These are phyloP conservation scores for Pneumocystis carinii DNA, from an alignment of 1,139 yeast genomes.

Conservation along the genomic window DNA sequence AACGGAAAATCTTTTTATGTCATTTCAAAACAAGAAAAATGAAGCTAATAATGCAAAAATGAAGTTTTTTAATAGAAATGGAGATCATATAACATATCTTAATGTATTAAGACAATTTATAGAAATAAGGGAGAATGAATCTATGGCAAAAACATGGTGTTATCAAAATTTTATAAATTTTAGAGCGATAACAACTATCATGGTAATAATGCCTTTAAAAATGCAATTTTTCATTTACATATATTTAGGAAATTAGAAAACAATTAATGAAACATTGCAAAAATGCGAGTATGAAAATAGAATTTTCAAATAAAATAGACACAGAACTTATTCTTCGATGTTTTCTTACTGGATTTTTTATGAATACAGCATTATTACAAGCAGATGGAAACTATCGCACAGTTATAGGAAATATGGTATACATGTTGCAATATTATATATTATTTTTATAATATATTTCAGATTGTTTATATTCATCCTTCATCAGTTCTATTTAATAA, in stretches of 20 bases:
- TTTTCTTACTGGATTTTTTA: constrained; percentile 65
- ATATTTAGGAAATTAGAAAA: constrained; percentile 39
- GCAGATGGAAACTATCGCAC: constrained; percentile 91
- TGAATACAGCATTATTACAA: constrained; percentile 84
- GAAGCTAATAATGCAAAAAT: constrained; percentile 42
- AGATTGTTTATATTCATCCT: constrained; percentile 76
- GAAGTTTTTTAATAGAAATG: constrained; percentile 35
- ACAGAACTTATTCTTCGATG: constrained; percentile 48
- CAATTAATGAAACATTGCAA: constrained; percentile 65
- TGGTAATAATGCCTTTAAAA: not conserved
- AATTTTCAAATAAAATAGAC: constrained; percentile 2
- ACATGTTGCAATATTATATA: not conserved
- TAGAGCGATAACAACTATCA: constrained; percentile 46
- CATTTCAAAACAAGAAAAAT: constrained; percentile 71
- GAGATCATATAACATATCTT: constrained; percentile 46
- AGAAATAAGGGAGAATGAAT: constrained; percentile 27
- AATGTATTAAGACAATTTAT: constrained; percentile 25
- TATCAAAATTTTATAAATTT: constrained; percentile 56
- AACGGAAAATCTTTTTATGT: constrained; percentile 71
- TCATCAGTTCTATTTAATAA: constrained; percentile 77
- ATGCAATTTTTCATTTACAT: not conserved
- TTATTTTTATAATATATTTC: constrained; percentile 18
- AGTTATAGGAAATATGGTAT: constrained; percentile 40
- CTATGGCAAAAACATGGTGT: constrained; percentile 66
- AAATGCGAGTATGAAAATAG: constrained; percentile 24